Base-by-base conservation (phyloP, 108 stramenopile genomes). In the Conticribra guillardii region DNA sequence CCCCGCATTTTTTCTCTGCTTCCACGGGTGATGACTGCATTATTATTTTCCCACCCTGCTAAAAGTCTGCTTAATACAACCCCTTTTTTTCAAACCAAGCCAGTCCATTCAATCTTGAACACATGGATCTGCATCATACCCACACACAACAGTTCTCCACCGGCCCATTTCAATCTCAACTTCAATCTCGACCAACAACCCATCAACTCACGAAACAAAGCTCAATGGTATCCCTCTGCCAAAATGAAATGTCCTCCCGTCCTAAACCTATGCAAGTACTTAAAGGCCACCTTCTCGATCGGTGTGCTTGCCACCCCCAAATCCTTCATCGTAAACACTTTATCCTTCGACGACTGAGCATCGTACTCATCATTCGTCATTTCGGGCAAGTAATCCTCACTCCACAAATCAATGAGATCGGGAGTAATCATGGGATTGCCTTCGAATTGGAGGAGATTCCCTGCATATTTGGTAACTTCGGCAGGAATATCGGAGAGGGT, bases 251-350 rank as follows among this genome's bases (percentile, higher is more conserved):
- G 97, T 32, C 97, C 97, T 23, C 92, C 94, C 44, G 62, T 77
- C 67, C 95, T 84, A 82, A 87, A 96, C 32, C 86, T 74, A 63
- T 96, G 93, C 66, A 97, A 82, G 74, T 93, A 97, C 53, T 69
- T 82, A 67, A 94, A 97, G 24, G 94, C 94, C 29, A 90, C 72
- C 76, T 90, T 91, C 59, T 97, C 97, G 52, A 97, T 82, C 18
- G 91, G 85, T 27, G 83, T 86, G 37, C 89, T 82, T 15, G 74
- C 82, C 56, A 97, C 88, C 37, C 88, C 94, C 37, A 96, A 67
- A 76, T 97, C 92, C 29, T 84, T 81, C 82, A 97, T 82, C 55
- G 89, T 94, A 29, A 89, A 68, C 54, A 96, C 86, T 57, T 83
- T 85, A 19, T 77, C 80, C 41, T 64, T 58, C 41, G 64, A 54